Percentiles rank a stretch among this genome's conserved stretches.
Conservation (phyloP, 345 rosid genomes). For the Eucalyptus grandis region DNA sequence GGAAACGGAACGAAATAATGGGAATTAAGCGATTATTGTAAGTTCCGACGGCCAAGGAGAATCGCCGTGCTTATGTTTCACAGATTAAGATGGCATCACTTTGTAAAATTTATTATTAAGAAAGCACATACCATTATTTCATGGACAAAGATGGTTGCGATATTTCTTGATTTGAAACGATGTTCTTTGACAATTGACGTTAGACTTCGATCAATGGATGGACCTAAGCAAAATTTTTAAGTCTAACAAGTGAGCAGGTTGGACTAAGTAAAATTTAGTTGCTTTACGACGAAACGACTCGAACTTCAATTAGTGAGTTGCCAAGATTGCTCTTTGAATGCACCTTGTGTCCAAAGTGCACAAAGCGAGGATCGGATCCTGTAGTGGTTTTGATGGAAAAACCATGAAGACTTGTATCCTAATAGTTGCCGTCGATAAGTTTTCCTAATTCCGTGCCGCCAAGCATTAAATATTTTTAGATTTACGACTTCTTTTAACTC, state of each 20-base stretch:
- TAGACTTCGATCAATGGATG: background rate
- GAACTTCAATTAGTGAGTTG: background rate
- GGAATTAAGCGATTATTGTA: background rate
- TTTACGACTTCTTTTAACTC: no score
- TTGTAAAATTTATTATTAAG: background rate
- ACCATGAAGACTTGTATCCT: background rate
- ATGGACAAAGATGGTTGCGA: background rate
- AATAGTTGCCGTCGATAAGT: background rate
- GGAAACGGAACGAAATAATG: background rate
- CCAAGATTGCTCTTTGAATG: background rate
- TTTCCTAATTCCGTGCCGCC: background rate
- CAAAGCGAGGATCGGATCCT: background rate
- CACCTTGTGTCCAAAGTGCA: background rate
- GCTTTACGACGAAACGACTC: background rate
- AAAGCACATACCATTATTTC: background rate
- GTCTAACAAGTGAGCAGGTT: background rate
- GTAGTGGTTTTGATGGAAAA: background rate
- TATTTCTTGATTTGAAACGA: background rate
- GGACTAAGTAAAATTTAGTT: background rate
- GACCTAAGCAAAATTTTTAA: background rate
- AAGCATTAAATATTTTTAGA: background rate
- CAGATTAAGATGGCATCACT: background rate
- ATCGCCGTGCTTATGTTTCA: background rate
- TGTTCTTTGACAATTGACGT: background rate
- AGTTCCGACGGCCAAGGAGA: background rate